Percentiles rank a stretch among this genome's conserved stretches.
These are phyloP conservation scores for Chrysoporthe deuterocubensis DNA, from an alignment of 2,329 filamentous ascomycete species.

Conservation along the genomic window DNA sequence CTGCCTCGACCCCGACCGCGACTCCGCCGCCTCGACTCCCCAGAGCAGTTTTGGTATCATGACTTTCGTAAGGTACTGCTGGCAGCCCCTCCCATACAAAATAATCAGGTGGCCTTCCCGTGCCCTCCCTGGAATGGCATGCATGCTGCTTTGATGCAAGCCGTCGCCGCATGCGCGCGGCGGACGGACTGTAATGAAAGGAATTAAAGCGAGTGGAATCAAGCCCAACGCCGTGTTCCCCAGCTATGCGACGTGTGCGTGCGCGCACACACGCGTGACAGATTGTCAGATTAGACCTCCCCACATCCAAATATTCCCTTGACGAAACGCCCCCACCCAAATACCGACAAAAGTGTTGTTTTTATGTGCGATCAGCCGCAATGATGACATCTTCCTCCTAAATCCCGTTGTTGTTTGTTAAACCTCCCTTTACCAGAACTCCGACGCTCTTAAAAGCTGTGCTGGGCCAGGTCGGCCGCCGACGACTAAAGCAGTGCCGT, in stretches of 20 bases:
- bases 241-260: constrained; percentile 7
- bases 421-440: constrained; percentile 3
- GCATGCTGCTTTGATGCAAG: constrained; percentile 10
- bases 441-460: constrained; percentile 16
- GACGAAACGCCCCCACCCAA: constrained; percentile 4
- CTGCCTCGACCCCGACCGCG: background rate
- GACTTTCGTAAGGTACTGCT: constrained; percentile 26
- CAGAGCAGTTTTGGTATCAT: constrained; percentile 27
- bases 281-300: constrained; percentile 11
- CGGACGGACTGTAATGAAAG: constrained; percentile 16
- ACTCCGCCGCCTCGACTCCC: background rate
- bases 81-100: constrained; percentile 7
- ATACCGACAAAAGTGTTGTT: constrained; percentile 2
- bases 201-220: constrained; percentile 8
- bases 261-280: background rate
- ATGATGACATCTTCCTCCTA: background rate
- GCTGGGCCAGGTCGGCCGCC: background rate
- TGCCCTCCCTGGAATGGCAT: constrained; percentile 9
- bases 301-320: background rate
- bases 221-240: constrained; percentile 21
- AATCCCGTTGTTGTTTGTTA: constrained; percentile 15
- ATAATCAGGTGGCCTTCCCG: background rate
- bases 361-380: background rate
- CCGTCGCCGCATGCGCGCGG: constrained; percentile 5
- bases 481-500: background rate